Evolutionary conservation across 208 protist genomes (phyloP).

Genomic region (Wallacemonas collosoma): DNA sequence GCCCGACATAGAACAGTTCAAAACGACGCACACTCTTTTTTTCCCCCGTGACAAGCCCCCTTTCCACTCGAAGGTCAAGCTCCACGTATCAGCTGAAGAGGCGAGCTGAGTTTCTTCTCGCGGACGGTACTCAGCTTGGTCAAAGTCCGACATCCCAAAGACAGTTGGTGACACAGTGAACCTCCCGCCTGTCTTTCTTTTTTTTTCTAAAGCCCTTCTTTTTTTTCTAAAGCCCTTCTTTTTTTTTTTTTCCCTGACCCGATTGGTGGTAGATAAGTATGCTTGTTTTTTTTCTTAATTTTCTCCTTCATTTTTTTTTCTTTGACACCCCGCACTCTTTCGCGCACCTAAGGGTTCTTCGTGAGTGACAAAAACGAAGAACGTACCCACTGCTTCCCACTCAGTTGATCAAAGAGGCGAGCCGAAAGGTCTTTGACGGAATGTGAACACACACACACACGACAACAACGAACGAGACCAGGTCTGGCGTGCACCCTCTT

Average conservation of each 20-base stretch:
- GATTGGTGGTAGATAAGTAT: neutral
- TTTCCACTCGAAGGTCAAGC: neutral
- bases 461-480: too few species aligned
- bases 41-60: neutral
- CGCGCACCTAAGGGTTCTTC: too few species aligned
- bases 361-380: too few species aligned
- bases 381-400: too few species aligned
- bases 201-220: neutral
- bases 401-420: too few species aligned
- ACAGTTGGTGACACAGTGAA: slow-evolving; percentile 12
- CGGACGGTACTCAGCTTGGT: too few species aligned
- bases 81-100: too few species aligned
- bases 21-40: neutral
- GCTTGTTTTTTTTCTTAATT: neutral
- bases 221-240: slow-evolving; percentile 3
- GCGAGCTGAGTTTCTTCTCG: too few species aligned
- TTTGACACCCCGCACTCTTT: neutral
- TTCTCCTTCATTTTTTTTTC: neutral
- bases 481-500: too few species aligned
- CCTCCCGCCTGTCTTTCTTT: slow-evolving; percentile 20
- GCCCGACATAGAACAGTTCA: slow-evolving; percentile 12
- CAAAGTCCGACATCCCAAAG: neutral
- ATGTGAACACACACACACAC: too few species aligned
- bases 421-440: too few species aligned
- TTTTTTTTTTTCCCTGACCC: neutral